Percentiles rank a stretch among this genome's conserved stretches.
phyloP scores from a whole-genome alignment of 495 filamentous ascomycete genomes.

The Penicillium turbatum region DNA sequence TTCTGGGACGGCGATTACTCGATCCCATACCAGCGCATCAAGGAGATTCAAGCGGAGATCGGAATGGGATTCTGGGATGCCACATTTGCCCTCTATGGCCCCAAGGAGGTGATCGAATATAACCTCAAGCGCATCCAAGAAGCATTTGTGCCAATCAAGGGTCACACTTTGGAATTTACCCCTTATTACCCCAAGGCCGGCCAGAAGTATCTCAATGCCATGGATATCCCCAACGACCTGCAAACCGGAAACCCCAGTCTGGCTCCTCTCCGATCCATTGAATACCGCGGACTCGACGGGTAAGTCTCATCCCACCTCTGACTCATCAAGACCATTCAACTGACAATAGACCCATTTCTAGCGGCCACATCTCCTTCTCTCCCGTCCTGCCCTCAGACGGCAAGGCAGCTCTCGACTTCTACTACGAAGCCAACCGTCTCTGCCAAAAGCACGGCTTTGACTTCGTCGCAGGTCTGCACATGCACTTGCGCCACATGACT shows the following conservation, averaged over 20 bases:
- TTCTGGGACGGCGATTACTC: background rate
- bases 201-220: background rate
- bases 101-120: background rate
- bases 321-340: constrained; percentile 13
- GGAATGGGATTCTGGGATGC: background rate
- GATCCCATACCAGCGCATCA: background rate
- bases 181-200: background rate
- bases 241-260: constrained; percentile 34
- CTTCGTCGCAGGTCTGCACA: constrained; percentile 40
- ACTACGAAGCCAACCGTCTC: constrained; percentile 37
- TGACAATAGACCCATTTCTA: background rate
- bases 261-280: constrained; percentile 29
- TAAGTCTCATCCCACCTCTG: constrained; percentile 52
- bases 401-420: constrained; percentile 43
- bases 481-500: constrained; percentile 47
- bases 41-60: constrained; percentile 17
- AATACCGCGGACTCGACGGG: constrained; percentile 47
- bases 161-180: background rate
- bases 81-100: background rate
- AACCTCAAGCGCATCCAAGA: constrained; percentile 33
- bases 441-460: constrained; percentile 32
- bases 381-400: constrained; percentile 50
- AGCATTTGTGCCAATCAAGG: constrained; percentile 27
- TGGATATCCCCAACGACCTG: background rate
- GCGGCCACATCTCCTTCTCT: constrained; percentile 48